Conservation (phyloP, 1,284 basidiomycete species). For the Pholiota adiposa region DNA sequence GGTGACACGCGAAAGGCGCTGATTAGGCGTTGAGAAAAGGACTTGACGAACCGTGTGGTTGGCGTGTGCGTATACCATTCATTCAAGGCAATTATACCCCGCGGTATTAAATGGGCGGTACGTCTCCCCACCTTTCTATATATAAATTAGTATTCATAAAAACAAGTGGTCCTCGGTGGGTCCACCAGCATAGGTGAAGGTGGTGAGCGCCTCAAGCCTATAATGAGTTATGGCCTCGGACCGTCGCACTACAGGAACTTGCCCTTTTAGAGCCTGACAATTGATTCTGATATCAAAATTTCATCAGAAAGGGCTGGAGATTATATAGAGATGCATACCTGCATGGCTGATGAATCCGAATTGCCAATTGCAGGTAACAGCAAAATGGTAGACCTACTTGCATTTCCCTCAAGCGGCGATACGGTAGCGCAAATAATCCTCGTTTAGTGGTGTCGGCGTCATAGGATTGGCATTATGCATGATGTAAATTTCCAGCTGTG, state of each 20-base stretch:
- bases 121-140: background rate
- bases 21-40: background rate
- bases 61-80: background rate
- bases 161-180: background rate
- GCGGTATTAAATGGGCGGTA: background rate
- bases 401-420: too few species aligned
- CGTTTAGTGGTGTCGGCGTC: too few species aligned
- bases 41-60: background rate
- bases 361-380: too few species aligned
- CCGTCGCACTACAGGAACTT: background rate
- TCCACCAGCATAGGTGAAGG: too few species aligned
- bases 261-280: background rate
- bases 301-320: background rate
- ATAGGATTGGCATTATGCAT: too few species aligned
- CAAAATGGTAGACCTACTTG: too few species aligned
- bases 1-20: background rate
- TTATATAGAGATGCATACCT: background rate
- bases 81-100: background rate
- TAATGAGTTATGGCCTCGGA: background rate
- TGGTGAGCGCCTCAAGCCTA: background rate
- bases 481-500: too few species aligned
- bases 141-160: background rate
- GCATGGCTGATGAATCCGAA: background rate
- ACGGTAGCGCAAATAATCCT: too few species aligned
- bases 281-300: background rate